Conservation (phyloP, 352 stramenopile species). For the Globisporangium mamillatum region DNA sequence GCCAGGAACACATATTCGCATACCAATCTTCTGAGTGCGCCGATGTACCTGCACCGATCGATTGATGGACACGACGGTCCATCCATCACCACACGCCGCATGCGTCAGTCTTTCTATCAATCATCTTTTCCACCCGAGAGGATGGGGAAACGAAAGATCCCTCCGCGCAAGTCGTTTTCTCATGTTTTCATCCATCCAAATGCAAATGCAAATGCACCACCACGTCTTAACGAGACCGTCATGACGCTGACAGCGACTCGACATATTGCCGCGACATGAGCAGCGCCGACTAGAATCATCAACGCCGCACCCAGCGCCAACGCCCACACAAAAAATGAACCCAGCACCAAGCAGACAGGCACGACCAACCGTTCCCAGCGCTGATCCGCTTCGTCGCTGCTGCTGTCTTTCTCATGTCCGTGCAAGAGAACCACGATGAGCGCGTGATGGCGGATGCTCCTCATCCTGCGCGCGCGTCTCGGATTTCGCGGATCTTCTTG, state of each 20-base stretch:
- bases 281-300: neutral
- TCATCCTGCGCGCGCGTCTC: neutral
- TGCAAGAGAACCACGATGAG: constrained; percentile 12
- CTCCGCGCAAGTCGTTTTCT: neutral
- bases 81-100: neutral
- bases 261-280: constrained; percentile 3
- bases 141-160: constrained; percentile 2
- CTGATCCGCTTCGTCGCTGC: neutral
- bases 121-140: constrained; percentile 3
- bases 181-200: neutral
- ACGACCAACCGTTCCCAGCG: constrained; percentile 9
- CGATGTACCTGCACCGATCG: constrained; percentile 8
- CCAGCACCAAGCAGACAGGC: neutral
- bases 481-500: neutral
- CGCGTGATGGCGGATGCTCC: constrained; percentile 5
- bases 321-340: neutral
- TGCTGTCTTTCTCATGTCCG: neutral
- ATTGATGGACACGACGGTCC: neutral
- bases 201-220: neutral
- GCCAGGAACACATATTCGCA: constrained; percentile 20
- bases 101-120: constrained; percentile 5
- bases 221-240: neutral
- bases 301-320: neutral
- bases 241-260: too few species aligned
- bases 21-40: constrained; percentile 9